A percentile compares a stretch with the other conserved stretches of the same genome.
Evolutionary conservation across 768 basidiomycete species (phyloP).

Genomic region (Agaricus subrufescens): DNA sequence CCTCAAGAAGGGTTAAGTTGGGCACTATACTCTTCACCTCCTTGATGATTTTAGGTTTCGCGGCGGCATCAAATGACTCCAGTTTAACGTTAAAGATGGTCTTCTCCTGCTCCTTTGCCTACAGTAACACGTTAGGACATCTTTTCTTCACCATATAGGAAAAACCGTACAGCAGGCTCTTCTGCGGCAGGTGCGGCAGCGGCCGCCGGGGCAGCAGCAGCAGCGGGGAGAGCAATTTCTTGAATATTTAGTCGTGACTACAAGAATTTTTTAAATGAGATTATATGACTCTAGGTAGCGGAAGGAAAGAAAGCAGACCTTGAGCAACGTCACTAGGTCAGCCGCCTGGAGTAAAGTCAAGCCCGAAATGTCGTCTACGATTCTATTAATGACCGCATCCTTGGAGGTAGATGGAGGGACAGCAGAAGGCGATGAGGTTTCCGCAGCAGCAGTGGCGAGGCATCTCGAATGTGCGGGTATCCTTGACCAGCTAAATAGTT

Average conservation of each 20-base stretch:
- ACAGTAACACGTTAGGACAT: conserved; percentile 2
- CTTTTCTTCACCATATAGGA: background rate
- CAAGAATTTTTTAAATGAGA: background rate
- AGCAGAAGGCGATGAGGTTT: conserved; percentile 35
- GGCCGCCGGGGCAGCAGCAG: conserved; percentile 54
- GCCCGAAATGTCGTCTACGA: conserved; percentile 91
- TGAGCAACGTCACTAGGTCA: conserved; percentile 87
- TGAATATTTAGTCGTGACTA: conserved; percentile 93
- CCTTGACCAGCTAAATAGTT: conserved; percentile 29
- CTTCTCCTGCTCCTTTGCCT: conserved; percentile 99
- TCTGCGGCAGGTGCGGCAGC: conserved; percentile 53
- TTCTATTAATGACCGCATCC: conserved; percentile 68
- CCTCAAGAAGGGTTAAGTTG: conserved; percentile 95
- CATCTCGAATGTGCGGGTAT: conserved; percentile 42
- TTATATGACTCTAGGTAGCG: background rate
- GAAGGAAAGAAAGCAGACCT: conserved; percentile 51
- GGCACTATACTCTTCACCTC: conserved; percentile 97
- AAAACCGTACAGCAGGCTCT: conserved; percentile 55
- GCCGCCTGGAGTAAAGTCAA: conserved; percentile 92
- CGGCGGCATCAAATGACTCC: conserved; percentile 86
- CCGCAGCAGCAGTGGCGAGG: conserved; percentile 50
- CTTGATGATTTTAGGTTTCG: conserved; percentile 96
- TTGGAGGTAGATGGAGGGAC: conserved; percentile 36
- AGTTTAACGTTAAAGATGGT: conserved; percentile 94
- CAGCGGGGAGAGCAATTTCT: conserved; percentile 90